Conservation (phyloP, 768 basidiomycete species). For the Cyclocybe cylindracea region DNA sequence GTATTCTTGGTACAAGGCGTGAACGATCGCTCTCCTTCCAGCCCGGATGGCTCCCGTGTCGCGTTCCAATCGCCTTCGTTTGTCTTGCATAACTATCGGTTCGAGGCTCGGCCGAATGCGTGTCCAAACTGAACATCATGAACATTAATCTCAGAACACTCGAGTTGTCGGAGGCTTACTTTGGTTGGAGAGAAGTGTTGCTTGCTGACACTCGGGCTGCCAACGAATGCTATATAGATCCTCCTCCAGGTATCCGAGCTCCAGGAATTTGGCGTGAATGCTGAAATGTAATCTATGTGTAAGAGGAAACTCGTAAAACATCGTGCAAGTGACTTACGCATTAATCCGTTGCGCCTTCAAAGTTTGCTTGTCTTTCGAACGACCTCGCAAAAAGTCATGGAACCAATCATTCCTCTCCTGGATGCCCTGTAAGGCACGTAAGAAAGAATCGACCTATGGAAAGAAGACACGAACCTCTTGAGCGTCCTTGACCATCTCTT, state of each 20-base stretch:
- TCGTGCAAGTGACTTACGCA: too few relatives aligned
- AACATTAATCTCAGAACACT: background rate
- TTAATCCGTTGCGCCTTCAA: too few relatives aligned
- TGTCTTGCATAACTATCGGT: background rate
- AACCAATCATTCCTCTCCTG: too few relatives aligned
- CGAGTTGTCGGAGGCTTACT: constrained; percentile 12
- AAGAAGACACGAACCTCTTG: constrained; percentile 4
- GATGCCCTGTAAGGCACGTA: too few relatives aligned
- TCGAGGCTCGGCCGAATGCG: constrained; percentile 7
- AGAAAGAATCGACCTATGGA: too few relatives aligned
- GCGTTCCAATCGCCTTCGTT: background rate
- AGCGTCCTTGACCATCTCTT: constrained; percentile 12
- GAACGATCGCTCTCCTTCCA: constrained; percentile 1
- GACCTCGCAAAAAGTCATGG: too few relatives aligned
- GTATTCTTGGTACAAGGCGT: constrained; percentile 17
- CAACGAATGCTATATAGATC: background rate
- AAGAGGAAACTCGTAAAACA: too few relatives aligned
- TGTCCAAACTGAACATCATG: background rate
- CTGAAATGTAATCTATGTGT: background rate
- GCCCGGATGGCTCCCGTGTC: constrained; percentile 1
- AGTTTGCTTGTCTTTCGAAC: too few relatives aligned
- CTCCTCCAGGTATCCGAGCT: constrained; percentile 3
- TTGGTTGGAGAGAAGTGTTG: constrained; percentile 23
- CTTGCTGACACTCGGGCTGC: constrained; percentile 1
- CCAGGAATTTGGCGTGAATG: constrained; percentile 4